Conservation (phyloP, 164 flowering plant species). For the Litsea cubeba region DNA sequence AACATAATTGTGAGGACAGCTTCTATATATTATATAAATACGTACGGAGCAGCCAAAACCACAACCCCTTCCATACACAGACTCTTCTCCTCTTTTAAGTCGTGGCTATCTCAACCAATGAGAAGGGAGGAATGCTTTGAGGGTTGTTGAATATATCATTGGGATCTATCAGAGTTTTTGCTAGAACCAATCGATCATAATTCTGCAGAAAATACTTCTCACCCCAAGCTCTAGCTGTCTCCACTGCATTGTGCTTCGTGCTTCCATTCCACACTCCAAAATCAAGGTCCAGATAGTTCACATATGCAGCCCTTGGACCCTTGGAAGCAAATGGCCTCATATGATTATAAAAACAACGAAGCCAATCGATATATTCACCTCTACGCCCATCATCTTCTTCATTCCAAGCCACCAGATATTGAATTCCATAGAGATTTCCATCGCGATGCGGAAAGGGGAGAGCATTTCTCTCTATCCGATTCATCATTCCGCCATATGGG, state of each 20-base stretch:
- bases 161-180: slow-evolving; percentile 47
- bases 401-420: slow-evolving; percentile 27
- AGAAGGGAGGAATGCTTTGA: slow-evolving; percentile 56
- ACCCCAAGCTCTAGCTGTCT: slow-evolving; percentile 50
- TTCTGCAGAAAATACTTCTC: slow-evolving; percentile 54
- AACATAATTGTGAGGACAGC: no score
- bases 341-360: slow-evolving; percentile 14
- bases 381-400: slow-evolving; percentile 13
- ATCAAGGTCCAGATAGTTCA: slow-evolving; percentile 34
- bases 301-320: slow-evolving; percentile 26
- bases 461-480: slow-evolving; percentile 9
- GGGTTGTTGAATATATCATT: slow-evolving; percentile 38
- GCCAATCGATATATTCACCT: slow-evolving; percentile 15
- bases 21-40: not conserved
- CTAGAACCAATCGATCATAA: slow-evolving; percentile 46
- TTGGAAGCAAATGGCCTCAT: slow-evolving; percentile 22
- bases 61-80: not conserved
- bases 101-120: not conserved
- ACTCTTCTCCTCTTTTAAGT: not conserved
- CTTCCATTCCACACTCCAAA: slow-evolving; percentile 14
- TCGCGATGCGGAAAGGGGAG: slow-evolving; percentile 26
- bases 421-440: slow-evolving; percentile 24
- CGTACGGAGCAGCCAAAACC: not conserved
- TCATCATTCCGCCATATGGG: slow-evolving; percentile 30
- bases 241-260: slow-evolving; percentile 9